phyloP scores from a whole-genome alignment of 257 asterid genomes.

The Solanum ahanhuiri region DNA sequence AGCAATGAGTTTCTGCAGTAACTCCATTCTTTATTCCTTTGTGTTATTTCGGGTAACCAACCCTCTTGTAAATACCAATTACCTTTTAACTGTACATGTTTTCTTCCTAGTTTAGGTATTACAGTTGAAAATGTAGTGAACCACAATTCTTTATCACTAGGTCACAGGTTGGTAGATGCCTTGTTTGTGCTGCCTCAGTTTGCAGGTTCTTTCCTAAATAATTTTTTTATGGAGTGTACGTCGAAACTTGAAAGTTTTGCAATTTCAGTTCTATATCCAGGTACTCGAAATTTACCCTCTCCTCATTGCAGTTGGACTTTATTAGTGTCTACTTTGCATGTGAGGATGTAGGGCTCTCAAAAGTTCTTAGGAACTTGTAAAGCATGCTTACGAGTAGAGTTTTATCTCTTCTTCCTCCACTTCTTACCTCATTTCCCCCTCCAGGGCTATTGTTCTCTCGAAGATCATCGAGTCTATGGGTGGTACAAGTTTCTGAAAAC shows the following conservation, averaged over 20 bases:
- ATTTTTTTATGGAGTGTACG: not conserved
- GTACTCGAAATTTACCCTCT: not conserved
- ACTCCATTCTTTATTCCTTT: slow-evolving; percentile 12
- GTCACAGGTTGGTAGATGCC: not conserved
- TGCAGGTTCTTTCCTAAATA: not conserved
- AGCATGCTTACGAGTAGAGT: not conserved
- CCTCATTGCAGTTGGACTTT: not conserved
- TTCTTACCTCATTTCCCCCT: not conserved
- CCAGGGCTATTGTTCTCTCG: not conserved
- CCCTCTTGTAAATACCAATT: slow-evolving; percentile 36
- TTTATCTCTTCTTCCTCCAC: not conserved
- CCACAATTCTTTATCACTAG: not conserved
- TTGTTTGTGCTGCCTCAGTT: not conserved
- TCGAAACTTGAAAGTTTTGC: slow-evolving; percentile 43
- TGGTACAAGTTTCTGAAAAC: not conserved
- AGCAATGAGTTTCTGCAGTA: slow-evolving; percentile 30
- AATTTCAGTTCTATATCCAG: not conserved
- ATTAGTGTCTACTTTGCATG: not conserved
- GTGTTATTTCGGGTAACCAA: slow-evolving; percentile 10
- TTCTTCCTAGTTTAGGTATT: not conserved
- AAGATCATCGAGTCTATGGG: not conserved
- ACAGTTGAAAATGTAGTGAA: not conserved
- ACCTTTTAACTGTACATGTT: slow-evolving; percentile 32
- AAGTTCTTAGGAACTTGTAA: not conserved
- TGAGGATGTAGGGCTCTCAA: not conserved